Evolutionary conservation across 2,329 filamentous ascomycete species (phyloP).

Genomic region (Ophiocordyceps robertsii): DNA sequence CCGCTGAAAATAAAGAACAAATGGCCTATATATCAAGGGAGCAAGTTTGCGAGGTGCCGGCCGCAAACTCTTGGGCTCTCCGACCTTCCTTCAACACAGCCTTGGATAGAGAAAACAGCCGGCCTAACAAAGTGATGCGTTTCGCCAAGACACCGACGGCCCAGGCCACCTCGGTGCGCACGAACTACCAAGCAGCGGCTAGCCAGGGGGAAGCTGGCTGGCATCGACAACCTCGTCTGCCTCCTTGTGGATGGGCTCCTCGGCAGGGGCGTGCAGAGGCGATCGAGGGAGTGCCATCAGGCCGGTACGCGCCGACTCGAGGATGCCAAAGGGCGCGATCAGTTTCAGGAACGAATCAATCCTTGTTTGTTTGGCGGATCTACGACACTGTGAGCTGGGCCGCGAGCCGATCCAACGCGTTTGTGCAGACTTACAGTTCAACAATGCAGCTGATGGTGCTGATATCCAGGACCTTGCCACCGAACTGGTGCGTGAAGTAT

Average conservation of each 20-base stretch:
- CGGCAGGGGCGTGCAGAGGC: conserved; percentile 62
- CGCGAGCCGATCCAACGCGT: neutral
- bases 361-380: conserved; percentile 80
- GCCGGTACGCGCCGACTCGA: conserved; percentile 90
- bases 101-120: no score
- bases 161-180: no score
- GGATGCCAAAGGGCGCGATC: conserved; percentile 83
- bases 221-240: conserved; percentile 90
- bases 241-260: conserved; percentile 63
- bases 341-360: conserved; percentile 98
- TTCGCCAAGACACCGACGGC: no score
- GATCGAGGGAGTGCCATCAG: conserved; percentile 94
- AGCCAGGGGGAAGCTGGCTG: conserved; percentile 87
- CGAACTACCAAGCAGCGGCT: conserved; percentile 12
- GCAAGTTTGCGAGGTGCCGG: no score
- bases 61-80: no score
- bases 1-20: no score
- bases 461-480: conserved; percentile 93
- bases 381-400: conserved; percentile 21
- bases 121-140: no score
- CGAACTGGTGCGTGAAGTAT: conserved; percentile 93
- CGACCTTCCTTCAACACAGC: no score
- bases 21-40: no score
- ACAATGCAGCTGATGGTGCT: conserved; percentile 98
- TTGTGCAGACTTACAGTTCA: conserved; percentile 57